Evolutionary conservation across 768 basidiomycete species (phyloP).

Genomic region (Strobilomyces echinocephalus): DNA sequence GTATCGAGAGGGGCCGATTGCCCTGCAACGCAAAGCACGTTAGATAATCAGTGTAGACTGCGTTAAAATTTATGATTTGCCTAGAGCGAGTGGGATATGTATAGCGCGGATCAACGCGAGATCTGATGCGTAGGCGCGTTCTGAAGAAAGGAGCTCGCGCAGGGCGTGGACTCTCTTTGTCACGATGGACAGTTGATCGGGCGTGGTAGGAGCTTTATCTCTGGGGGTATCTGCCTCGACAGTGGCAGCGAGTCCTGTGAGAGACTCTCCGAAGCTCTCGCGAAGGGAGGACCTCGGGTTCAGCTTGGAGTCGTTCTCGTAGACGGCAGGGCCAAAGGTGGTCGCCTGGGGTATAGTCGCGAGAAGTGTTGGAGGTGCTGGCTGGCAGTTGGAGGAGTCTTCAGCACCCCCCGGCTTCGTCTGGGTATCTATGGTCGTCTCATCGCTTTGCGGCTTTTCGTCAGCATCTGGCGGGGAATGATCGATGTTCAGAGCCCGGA

Average conservation of each 20-base stretch:
- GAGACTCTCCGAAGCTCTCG: conserved; percentile 29
- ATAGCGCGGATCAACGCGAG: conserved; percentile 72
- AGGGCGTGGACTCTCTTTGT: conserved; percentile 76
- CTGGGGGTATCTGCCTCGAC: too few relatives aligned
- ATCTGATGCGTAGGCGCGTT: conserved; percentile 81
- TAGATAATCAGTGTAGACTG: conserved; percentile 5
- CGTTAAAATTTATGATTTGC: conserved; percentile 36
- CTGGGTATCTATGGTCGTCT: too few relatives aligned
- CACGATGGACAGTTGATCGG: too few relatives aligned
- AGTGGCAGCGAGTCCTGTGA: conserved; percentile 28
- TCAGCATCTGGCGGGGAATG: too few relatives aligned
- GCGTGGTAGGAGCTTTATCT: too few relatives aligned
- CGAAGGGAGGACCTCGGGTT: conserved; percentile 27
- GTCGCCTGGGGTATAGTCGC: conserved; percentile 10
- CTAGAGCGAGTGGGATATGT: conserved; percentile 74
- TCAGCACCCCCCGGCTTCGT: too few relatives aligned
- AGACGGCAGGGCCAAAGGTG: not conserved
- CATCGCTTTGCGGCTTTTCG: too few relatives aligned
- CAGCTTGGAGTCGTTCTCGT: conserved; percentile 7
- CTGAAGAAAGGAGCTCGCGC: conserved; percentile 71
- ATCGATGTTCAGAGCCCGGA: too few relatives aligned
- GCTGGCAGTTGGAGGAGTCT: conserved; percentile 6
- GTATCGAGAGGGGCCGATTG: conserved; percentile 40
- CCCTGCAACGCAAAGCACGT: conserved; percentile 26
- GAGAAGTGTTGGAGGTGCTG: conserved; percentile 13